Evolutionary conservation across 75 land plant genomes (phyloP).

Genomic region (Isoetes taiwanensis): DNA sequence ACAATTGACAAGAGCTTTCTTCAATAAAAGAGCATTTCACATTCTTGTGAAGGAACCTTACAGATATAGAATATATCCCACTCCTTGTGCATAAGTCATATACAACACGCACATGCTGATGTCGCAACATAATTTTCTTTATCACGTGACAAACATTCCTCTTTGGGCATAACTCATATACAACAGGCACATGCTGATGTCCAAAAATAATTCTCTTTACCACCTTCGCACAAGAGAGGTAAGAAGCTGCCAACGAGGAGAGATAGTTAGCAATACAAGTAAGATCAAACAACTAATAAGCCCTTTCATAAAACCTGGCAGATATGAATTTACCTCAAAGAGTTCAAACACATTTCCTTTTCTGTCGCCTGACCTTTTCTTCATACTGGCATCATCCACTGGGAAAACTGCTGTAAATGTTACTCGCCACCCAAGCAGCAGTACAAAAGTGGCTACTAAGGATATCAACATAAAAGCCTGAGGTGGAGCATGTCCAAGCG

Average conservation of each 20-base stretch:
- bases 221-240: slow-evolving; percentile 45
- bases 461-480: slow-evolving; percentile 48
- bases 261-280: background rate
- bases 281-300: background rate
- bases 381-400: slow-evolving; percentile 24
- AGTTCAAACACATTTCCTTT: slow-evolving; percentile 74
- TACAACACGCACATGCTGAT: too few species aligned
- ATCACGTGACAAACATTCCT: too few species aligned
- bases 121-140: too few species aligned
- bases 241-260: slow-evolving; percentile 28
- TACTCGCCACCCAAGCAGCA: slow-evolving; percentile 75
- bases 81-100: too few species aligned
- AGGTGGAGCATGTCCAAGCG: slow-evolving; percentile 60
- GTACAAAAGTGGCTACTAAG: slow-evolving; percentile 64
- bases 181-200: too few species aligned
- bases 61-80: too few species aligned
- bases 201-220: slow-evolving; percentile 14
- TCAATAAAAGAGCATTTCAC: too few species aligned
- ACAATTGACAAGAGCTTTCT: too few species aligned
- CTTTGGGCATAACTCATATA: too few species aligned
- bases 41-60: too few species aligned
- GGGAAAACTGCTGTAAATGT: slow-evolving; percentile 33
- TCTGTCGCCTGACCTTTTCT: slow-evolving; percentile 32
- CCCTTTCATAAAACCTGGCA: background rate
- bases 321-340: slow-evolving; percentile 50